Percentiles rank a stretch among this genome's conserved stretches.
phyloP scores from a whole-genome alignment of 306 rosid genomes.

The Purshia tridentata region DNA sequence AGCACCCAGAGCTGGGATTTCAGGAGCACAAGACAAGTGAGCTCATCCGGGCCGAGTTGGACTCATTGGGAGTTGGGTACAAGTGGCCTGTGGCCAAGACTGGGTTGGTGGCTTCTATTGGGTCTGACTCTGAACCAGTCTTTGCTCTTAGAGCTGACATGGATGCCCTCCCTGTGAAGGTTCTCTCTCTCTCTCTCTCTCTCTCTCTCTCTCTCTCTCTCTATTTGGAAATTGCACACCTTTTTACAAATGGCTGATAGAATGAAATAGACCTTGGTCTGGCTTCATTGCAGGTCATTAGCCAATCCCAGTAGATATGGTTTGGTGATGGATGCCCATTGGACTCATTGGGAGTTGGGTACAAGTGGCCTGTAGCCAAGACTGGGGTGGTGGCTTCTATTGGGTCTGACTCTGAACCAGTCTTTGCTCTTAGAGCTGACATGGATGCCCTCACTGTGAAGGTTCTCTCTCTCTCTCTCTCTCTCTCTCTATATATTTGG shows the following conservation, averaged over 20 bases:
- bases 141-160: conserved; percentile 49
- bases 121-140: conserved; percentile 31
- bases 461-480: conserved; percentile 14
- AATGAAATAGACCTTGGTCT: too few relatives aligned
- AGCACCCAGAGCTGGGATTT: conserved; percentile 46
- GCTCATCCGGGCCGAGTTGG: conserved; percentile 47
- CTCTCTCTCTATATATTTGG: too few relatives aligned
- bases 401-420: conserved; percentile 32
- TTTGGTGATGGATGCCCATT: too few relatives aligned
- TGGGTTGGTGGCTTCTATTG: conserved; percentile 38
- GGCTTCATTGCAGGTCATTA: too few relatives aligned
- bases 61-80: conserved; percentile 35
- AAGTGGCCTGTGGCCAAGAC: conserved; percentile 48
- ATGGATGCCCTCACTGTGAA: conserved; percentile 52
- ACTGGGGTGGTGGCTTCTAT: conserved; percentile 42
- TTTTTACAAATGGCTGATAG: too few relatives aligned
- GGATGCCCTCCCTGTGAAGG: conserved; percentile 51
- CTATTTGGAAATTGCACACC: too few relatives aligned
- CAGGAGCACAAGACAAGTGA: conserved; percentile 46
- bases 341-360: conserved; percentile 36
- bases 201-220: too few relatives aligned
- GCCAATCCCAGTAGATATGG: too few relatives aligned
- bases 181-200: conserved; percentile 7
- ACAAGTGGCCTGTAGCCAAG: conserved; percentile 45
- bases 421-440: conserved; percentile 46